These are phyloP conservation scores for Trichoderma koningii DNA, from an alignment of 2,329 filamentous ascomycete species.

Conservation along the genomic window DNA sequence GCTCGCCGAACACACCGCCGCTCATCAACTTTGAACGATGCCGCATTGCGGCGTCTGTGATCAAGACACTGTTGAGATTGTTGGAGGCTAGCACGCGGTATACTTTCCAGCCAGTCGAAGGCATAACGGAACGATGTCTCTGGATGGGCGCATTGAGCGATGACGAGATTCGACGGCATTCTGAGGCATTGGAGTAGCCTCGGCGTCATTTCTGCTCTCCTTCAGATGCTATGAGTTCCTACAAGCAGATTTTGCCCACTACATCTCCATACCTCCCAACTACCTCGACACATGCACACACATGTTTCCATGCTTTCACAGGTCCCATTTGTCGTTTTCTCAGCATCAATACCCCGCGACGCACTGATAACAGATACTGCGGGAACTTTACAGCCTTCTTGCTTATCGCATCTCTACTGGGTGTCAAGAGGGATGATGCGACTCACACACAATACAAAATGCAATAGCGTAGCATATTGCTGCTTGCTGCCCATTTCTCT, in stretches of 20 bases:
- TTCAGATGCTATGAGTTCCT: neutral
- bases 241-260: conserved; percentile 7
- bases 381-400: neutral
- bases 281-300: conserved; percentile 8
- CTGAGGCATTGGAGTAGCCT: conserved; percentile 50
- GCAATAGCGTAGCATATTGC: conserved; percentile 23
- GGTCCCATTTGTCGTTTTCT: conserved; percentile 5
- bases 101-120: conserved; percentile 71
- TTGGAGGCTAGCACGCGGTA: conserved; percentile 78
- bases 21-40: conserved; percentile 84
- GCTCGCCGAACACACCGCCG: conserved; percentile 64
- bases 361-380: neutral
- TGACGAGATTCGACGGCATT: conserved; percentile 66
- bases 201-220: neutral
- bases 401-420: neutral
- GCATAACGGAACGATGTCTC: conserved; percentile 77
- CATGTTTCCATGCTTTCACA: neutral
- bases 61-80: conserved; percentile 78
- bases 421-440: neutral
- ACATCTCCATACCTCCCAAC: neutral
- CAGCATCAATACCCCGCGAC: neutral
- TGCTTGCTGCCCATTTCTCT: conserved; percentile 9
- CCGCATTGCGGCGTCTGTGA: conserved; percentile 71
- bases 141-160: conserved; percentile 80
- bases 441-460: neutral